Base-by-base conservation (phyloP, 495 filamentous ascomycete genomes). In the Poronia punctata region DNA sequence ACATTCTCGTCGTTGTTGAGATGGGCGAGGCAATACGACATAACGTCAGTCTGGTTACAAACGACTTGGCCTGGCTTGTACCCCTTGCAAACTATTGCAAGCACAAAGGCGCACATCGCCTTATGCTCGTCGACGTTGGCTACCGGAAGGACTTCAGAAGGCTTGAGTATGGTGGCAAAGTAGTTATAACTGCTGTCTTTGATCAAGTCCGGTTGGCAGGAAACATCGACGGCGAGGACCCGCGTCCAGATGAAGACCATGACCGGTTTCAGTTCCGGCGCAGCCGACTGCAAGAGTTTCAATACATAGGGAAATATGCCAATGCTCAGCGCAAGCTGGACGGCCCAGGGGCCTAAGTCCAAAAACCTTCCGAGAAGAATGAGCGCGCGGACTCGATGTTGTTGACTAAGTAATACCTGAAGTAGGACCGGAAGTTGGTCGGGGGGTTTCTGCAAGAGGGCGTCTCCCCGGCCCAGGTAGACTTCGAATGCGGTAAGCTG, bases 231-330 rank as follows among this genome's bases (percentile, higher is more conserved):
- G 26, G 92, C 92, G 48, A 99, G 80, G 25, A 99, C 89, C 35
- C 92, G 77, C 8, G 93, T 88, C 92, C 92, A 99, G 45, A 99
- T 99, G 63, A 97, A 99, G 14, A 99, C 88, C 90, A 99, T 96
- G 18, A 96, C 89, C 1, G 92, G 89, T 54, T 97, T 97, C 35
- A 99, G 66, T 58, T 99, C 92, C 32, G 86, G 75, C 0, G 92
- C 92, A 32, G 90, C 88, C 6, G 93, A 97, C 54, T 97, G 93
- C 17, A 99, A 70, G 24, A 99, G 71, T 58, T 97, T 97, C 12
- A 97, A 70, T 5, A 99, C 92, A 49, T 99, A 99, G 0, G 92
- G 92, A 62, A 99, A 99, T 34, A 99, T 99, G 20, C 92, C 92
- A 44, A 99, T 99, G 54, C 87, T 94, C 15, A 99, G 67, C 5